Percentiles rank a stretch among this genome's conserved stretches.
Evolutionary conservation across 2,329 filamentous ascomycete genomes (phyloP).

Genomic region (Clarireedia homoeocarpa): DNA sequence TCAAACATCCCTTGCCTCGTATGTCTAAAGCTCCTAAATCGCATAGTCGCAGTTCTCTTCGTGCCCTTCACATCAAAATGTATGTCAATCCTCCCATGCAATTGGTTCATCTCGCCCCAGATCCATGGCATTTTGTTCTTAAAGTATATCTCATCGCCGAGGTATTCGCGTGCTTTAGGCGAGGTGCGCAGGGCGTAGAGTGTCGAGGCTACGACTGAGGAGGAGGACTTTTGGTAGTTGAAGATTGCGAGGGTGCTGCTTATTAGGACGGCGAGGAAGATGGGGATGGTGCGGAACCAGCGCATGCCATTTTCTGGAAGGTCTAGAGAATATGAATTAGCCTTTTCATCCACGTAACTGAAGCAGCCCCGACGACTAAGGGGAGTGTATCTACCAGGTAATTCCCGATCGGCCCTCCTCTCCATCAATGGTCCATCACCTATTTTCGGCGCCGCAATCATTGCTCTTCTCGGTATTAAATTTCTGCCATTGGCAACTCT

Average conservation of each 20-base stretch:
- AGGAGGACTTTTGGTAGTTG: constrained; percentile 98
- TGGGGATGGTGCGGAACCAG: constrained; percentile 68
- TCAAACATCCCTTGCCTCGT: constrained; percentile 61
- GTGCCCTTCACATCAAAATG: constrained; percentile 79
- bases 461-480: constrained; percentile 34
- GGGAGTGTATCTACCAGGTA: constrained; percentile 44
- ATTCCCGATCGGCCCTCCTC: constrained; percentile 55
- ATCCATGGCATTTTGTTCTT: constrained; percentile 75
- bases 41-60: constrained; percentile 62
- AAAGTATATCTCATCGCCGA: constrained; percentile 87
- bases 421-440: constrained; percentile 59
- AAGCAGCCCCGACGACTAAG: not conserved
- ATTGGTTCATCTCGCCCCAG: constrained; percentile 80
- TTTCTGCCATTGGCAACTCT: constrained; percentile 12
- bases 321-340: constrained; percentile 14
- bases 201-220: constrained; percentile 75
- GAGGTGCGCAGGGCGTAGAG: constrained; percentile 88
- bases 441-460: constrained; percentile 47
- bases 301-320: constrained; percentile 32
- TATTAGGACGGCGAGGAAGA: constrained; percentile 69
- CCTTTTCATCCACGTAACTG: not conserved
- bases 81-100: constrained; percentile 87
- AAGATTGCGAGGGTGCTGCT: constrained; percentile 79
- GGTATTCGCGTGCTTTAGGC: constrained; percentile 59
- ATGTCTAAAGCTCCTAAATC: constrained; percentile 69